phyloP scores from a whole-genome alignment of 1,284 basidiomycete species.

The Rhizoctonia solani region DNA sequence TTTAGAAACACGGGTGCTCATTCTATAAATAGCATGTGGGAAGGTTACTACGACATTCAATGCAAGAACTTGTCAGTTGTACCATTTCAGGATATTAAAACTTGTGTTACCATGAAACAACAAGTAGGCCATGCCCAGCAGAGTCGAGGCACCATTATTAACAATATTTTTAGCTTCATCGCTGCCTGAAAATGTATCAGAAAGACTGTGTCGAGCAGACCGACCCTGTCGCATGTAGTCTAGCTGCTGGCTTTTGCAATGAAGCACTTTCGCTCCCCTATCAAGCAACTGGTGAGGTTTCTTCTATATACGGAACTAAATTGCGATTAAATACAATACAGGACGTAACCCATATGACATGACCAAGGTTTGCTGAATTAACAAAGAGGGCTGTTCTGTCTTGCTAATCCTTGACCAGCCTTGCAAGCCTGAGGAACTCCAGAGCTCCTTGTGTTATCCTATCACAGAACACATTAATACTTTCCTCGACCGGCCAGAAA shows the following conservation, averaged over 20 bases:
- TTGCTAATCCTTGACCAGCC: background rate
- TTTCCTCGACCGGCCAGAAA: slow-evolving; percentile 50
- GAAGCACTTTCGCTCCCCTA: background rate
- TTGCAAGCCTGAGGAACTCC: slow-evolving; percentile 14
- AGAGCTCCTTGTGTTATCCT: slow-evolving; percentile 46
- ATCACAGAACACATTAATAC: slow-evolving; percentile 46
- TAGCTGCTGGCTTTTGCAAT: slow-evolving; percentile 20
- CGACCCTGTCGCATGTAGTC: slow-evolving; percentile 19
- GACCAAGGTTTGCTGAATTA: slow-evolving; percentile 2
- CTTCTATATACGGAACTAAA: background rate
- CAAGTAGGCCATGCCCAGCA: too few relatives aligned
- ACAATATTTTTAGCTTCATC: background rate
- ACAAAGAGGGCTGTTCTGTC: background rate
- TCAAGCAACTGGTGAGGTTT: background rate
- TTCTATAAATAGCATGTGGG: slow-evolving; percentile 40
- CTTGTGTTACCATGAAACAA: slow-evolving; percentile 56
- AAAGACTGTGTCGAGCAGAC: slow-evolving; percentile 30
- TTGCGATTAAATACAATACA: background rate
- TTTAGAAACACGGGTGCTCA: background rate
- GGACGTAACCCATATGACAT: slow-evolving; percentile 26
- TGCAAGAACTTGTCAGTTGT: slow-evolving; percentile 44
- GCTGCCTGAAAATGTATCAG: slow-evolving; percentile 4
- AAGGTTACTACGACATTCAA: slow-evolving; percentile 47
- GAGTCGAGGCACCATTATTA: slow-evolving; percentile 44
- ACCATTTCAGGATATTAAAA: slow-evolving; percentile 61